Evolutionary conservation across 805 yeast genomes (phyloP).

Genomic region (Phaffomyces opuntiae): DNA sequence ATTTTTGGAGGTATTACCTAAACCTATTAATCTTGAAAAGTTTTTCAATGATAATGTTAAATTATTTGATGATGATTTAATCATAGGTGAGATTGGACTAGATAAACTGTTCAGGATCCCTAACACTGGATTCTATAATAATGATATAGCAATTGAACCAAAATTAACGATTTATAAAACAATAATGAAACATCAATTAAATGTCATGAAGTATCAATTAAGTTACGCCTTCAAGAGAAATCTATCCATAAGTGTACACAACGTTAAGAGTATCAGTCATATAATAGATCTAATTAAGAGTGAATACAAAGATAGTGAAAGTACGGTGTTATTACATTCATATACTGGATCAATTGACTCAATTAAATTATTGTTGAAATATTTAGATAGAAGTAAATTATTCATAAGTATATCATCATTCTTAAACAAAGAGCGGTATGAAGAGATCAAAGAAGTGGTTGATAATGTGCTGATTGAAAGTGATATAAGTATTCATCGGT

Average conservation of each 20-base stretch:
- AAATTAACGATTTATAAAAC: constrained; percentile 45
- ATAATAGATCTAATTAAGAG: constrained; percentile 38
- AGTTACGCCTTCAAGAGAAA: constrained; percentile 41
- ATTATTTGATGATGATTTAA: constrained; percentile 10
- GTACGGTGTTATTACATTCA: constrained; percentile 66
- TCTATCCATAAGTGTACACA: constrained; percentile 68
- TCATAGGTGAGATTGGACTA: constrained; percentile 85
- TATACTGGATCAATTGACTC: constrained; percentile 80
- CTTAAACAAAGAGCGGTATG: neutral
- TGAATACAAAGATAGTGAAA: constrained; percentile 14
- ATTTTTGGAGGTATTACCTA: constrained; percentile 47
- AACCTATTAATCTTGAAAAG: constrained; percentile 41
- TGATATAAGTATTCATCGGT: constrained; percentile 15
- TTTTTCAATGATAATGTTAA: constrained; percentile 22
- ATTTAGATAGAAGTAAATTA: no score
- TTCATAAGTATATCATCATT: no score
- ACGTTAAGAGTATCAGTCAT: constrained; percentile 72
- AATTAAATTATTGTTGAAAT: constrained; percentile 24
- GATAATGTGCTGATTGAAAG: constrained; percentile 15
- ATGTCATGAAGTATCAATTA: constrained; percentile 44
- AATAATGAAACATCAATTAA: constrained; percentile 55
- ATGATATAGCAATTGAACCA: constrained; percentile 14
- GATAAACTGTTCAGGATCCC: constrained; percentile 75
- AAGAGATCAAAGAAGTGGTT: neutral
- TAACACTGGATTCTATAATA: constrained; percentile 45